Percentiles rank a stretch among this genome's conserved stretches.
phyloP scores from a whole-genome alignment of 768 basidiomycete species.

The Leccinum barrowsii region DNA sequence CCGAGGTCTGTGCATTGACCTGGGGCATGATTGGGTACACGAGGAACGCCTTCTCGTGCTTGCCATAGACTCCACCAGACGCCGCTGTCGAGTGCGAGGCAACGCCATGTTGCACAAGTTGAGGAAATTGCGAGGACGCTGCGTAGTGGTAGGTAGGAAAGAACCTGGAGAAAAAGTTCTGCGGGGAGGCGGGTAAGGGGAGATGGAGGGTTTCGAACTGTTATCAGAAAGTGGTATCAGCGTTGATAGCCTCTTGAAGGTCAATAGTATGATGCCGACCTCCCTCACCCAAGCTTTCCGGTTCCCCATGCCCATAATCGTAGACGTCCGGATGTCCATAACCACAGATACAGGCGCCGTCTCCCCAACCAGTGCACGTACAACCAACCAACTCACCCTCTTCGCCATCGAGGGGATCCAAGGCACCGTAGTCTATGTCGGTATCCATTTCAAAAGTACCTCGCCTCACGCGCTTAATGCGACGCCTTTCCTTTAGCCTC shows the following conservation, averaged over 20 bases:
- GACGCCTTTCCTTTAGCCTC: conserved; percentile 29
- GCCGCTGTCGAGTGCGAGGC: conserved; percentile 65
- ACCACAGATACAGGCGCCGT: conserved; percentile 27
- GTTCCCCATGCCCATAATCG: conserved; percentile 16
- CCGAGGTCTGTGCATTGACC: conserved; percentile 9
- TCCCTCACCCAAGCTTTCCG: conserved; percentile 15
- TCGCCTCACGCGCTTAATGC: conserved; percentile 35
- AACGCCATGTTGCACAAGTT: conserved; percentile 61
- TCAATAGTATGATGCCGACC: conserved; percentile 15
- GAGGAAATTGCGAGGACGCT: conserved; percentile 47
- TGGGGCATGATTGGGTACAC: conserved; percentile 18
- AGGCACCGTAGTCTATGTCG: conserved; percentile 49
- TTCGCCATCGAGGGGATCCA: conserved; percentile 78
- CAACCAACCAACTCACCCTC: conserved; percentile 74
- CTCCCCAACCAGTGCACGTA: conserved; percentile 28
- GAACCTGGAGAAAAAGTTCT: conserved; percentile 72
- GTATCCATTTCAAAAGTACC: conserved; percentile 19
- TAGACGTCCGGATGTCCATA: conserved; percentile 26
- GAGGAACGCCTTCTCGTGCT: conserved; percentile 29
- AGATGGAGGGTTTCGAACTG: conserved; percentile 29
- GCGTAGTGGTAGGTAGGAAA: conserved; percentile 58
- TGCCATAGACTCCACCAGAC: conserved; percentile 76
- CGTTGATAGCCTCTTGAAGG: neutral
- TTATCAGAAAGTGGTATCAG: conserved; percentile 4
- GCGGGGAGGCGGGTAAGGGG: conserved; percentile 65